These are phyloP conservation scores for Fraxinus paxiana DNA, from an alignment of 305 asterid genomes.

Conservation along the genomic window DNA sequence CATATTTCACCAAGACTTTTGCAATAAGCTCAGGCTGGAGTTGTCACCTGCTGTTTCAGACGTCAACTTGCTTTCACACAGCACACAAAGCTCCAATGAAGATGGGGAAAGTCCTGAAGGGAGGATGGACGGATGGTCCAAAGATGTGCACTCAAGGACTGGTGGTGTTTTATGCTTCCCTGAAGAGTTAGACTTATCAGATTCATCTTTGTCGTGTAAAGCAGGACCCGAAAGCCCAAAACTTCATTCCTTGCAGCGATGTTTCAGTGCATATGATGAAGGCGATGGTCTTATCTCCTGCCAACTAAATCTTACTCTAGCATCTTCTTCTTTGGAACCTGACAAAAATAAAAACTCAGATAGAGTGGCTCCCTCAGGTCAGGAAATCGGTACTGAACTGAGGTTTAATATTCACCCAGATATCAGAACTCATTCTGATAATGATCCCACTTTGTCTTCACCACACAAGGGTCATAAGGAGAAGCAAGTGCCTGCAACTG, in stretches of 20 bases:
- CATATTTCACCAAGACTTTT: conserved; percentile 44
- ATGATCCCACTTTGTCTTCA: conserved; percentile 32
- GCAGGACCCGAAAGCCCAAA: conserved; percentile 42
- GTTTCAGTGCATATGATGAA: conserved; percentile 45
- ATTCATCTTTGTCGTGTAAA: conserved; percentile 42
- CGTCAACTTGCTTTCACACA: conserved; percentile 56
- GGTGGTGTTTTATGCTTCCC: conserved; percentile 37
- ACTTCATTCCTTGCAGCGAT: conserved; percentile 39
- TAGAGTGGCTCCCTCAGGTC: conserved; percentile 29
- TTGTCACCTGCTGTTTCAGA: conserved; percentile 71
- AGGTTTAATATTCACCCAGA: conserved; percentile 25
- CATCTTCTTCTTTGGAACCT: conserved; percentile 63
- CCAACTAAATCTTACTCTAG: conserved; percentile 73
- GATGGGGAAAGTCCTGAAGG: conserved; percentile 57
- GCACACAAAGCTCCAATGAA: conserved; percentile 83
- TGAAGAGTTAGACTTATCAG: conserved; percentile 70
- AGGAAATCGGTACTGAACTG: conserved; percentile 36
- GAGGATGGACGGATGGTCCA: conserved; percentile 47
- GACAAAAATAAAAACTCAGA: conserved; percentile 36
- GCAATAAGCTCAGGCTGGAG: conserved; percentile 73
- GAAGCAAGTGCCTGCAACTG: conserved; percentile 42
- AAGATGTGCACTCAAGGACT: conserved; percentile 39
- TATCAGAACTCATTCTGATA: conserved; percentile 26
- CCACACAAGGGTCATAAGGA: conserved; percentile 27
- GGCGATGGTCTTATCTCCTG: conserved; percentile 58